A percentile compares a stretch with the other conserved stretches of the same genome.
phyloP scores from a whole-genome alignment of 2,329 filamentous ascomycete species.

The Paramyrothecium sp. region DNA sequence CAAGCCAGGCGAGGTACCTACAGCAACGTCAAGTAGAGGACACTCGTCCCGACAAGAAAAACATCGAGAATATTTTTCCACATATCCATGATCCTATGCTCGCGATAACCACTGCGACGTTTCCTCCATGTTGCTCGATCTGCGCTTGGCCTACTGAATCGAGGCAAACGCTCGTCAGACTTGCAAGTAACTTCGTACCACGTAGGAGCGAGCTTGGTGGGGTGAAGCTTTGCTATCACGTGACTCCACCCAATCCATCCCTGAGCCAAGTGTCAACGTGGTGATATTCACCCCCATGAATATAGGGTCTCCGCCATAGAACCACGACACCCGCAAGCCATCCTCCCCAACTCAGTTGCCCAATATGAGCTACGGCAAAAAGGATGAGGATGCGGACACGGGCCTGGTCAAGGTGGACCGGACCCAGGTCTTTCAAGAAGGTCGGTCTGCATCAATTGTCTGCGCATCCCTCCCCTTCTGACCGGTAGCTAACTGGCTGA shows the following conservation, averaged over 20 bases:
- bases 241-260: constrained; percentile 30
- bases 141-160: background rate
- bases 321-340: constrained; percentile 31
- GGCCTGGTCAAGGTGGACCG: constrained; percentile 96
- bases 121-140: too few species aligned
- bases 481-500: constrained; percentile 32
- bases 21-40: too few species aligned
- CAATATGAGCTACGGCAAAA: constrained; percentile 96
- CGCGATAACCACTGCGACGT: too few species aligned
- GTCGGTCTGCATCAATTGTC: constrained; percentile 49
- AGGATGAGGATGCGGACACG: constrained; percentile 95
- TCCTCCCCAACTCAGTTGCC: constrained; percentile 35
- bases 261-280: constrained; percentile 36
- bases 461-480: constrained; percentile 22
- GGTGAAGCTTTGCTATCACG: constrained; percentile 22
- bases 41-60: too few species aligned
- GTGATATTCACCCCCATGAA: constrained; percentile 30
- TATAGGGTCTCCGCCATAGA: constrained; percentile 23
- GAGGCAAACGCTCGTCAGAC: too few species aligned
- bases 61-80: too few species aligned
- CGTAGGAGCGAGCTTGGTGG: background rate
- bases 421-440: constrained; percentile 98
- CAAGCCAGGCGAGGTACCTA: background rate
- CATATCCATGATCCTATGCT: too few species aligned
- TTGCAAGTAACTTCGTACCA: background rate